Percentiles rank a stretch among this genome's conserved stretches.
These are phyloP conservation scores for Geotrichum ghanense DNA, from an alignment of 805 yeast species.

Conservation along the genomic window DNA sequence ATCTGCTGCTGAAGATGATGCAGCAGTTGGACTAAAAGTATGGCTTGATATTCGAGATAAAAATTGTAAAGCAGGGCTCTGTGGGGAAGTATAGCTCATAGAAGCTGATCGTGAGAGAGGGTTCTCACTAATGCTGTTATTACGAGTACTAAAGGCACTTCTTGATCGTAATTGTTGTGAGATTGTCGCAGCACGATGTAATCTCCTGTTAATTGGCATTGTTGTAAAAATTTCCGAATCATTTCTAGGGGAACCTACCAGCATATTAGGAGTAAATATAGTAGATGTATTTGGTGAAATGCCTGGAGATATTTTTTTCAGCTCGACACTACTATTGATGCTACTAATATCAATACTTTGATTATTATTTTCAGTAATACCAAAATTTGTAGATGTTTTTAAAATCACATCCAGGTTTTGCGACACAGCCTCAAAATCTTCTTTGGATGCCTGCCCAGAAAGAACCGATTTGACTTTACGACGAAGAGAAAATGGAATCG, in stretches of 20 bases:
- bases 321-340: no score
- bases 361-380: no score
- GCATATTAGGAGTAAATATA: not conserved
- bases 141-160: not conserved
- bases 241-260: not conserved
- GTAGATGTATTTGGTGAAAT: not conserved
- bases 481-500: not conserved
- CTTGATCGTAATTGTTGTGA: not conserved
- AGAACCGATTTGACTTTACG: not conserved
- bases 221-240: not conserved
- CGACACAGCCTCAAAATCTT: not conserved
- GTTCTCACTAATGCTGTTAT: not conserved
- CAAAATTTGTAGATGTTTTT: no score
- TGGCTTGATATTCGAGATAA: not conserved
- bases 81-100: not conserved
- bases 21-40: not conserved
- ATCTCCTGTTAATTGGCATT: not conserved
- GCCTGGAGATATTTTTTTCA: not conserved
- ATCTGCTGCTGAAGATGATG: not conserved
- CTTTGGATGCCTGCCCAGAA: not conserved
- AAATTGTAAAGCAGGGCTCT: not conserved
- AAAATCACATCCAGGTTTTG: not conserved
- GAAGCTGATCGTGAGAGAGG: not conserved
- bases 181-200: not conserved
- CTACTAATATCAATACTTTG: no score